Evolutionary conservation across 495 filamentous ascomycete genomes (phyloP).

Genomic region (Podospora conica): DNA sequence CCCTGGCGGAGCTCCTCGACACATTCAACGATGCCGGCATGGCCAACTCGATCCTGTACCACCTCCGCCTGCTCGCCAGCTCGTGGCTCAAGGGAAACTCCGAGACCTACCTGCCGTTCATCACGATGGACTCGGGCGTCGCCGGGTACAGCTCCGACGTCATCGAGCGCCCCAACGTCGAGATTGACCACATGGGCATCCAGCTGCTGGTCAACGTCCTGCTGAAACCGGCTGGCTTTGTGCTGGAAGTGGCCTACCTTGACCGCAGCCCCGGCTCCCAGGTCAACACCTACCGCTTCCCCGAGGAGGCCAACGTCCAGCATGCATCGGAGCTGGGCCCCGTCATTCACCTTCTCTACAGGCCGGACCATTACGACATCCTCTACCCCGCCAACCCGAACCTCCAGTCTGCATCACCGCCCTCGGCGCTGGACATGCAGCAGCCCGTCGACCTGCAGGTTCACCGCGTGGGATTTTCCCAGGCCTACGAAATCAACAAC

Average conservation of each 20-base stretch:
- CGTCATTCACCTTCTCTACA: constrained; percentile 48
- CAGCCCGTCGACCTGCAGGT: constrained; percentile 49
- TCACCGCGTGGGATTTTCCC: constrained; percentile 39
- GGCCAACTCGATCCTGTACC: constrained; percentile 66
- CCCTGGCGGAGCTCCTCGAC: constrained; percentile 54
- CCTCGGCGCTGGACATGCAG: constrained; percentile 31
- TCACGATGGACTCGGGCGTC: constrained; percentile 49
- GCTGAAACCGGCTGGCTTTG: constrained; percentile 70
- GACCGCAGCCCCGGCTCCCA: constrained; percentile 77
- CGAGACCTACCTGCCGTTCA: constrained; percentile 63
- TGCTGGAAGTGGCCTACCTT: constrained; percentile 83
- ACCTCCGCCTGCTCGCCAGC: constrained; percentile 69
- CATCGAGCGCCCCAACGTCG: constrained; percentile 68
- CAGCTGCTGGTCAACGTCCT: constrained; percentile 71
- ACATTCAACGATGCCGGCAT: constrained; percentile 66
- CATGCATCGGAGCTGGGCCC: constrained; percentile 41
- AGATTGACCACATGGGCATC: constrained; percentile 86
- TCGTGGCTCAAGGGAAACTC: constrained; percentile 77
- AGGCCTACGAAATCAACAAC: constrained; percentile 33
- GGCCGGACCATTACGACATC: constrained; percentile 87
- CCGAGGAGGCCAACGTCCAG: constrained; percentile 47
- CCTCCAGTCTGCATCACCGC: neutral
- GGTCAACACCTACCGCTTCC: constrained; percentile 71
- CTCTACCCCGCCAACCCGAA: constrained; percentile 67
- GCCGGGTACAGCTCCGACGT: constrained; percentile 62